Percentiles rank a stretch among this genome's conserved stretches.
phyloP scores from a whole-genome alignment of 345 rosid genomes.

The Moricandia moricandioides region DNA sequence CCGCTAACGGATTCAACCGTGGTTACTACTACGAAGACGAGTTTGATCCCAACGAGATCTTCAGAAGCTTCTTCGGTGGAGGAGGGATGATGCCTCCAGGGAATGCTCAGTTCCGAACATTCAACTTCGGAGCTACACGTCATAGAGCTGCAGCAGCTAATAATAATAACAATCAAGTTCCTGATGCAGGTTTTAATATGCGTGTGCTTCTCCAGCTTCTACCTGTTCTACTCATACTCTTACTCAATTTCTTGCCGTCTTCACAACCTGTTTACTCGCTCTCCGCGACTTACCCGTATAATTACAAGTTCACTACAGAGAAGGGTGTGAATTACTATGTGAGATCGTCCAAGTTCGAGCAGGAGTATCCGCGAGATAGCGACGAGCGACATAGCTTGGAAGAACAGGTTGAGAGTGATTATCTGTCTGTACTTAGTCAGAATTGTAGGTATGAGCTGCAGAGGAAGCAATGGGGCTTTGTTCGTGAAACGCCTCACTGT shows the following conservation, averaged over 20 bases:
- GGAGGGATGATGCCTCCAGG: constrained; percentile 73
- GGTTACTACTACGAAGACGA: constrained; percentile 60
- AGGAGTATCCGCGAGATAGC: constrained; percentile 60
- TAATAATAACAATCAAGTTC: constrained; percentile 42
- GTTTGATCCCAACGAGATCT: constrained; percentile 87
- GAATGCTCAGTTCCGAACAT: constrained; percentile 62
- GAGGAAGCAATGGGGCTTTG: constrained; percentile 85
- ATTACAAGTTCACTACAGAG: constrained; percentile 62
- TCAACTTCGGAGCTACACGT: constrained; percentile 69
- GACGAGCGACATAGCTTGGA: constrained; percentile 54
- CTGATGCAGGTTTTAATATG: constrained; percentile 51
- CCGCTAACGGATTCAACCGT: constrained; percentile 53
- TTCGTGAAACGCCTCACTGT: constrained; percentile 82
- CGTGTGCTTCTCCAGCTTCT: constrained; percentile 71
- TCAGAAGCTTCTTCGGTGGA: constrained; percentile 88
- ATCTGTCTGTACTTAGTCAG: constrained; percentile 61
- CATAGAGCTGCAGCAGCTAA: constrained; percentile 40
- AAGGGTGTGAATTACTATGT: constrained; percentile 83
- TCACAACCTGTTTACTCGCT: constrained; percentile 68
- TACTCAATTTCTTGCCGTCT: constrained; percentile 74
- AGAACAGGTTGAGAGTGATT: constrained; percentile 70
- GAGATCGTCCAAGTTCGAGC: constrained; percentile 70
- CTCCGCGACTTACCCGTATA: constrained; percentile 70
- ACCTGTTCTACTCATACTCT: constrained; percentile 68
- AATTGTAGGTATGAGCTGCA: constrained; percentile 84